A percentile compares a stretch with the other conserved stretches of the same genome.
Evolutionary conservation across 495 filamentous ascomycete genomes (phyloP).

Genomic region (Xylaria scruposa): DNA sequence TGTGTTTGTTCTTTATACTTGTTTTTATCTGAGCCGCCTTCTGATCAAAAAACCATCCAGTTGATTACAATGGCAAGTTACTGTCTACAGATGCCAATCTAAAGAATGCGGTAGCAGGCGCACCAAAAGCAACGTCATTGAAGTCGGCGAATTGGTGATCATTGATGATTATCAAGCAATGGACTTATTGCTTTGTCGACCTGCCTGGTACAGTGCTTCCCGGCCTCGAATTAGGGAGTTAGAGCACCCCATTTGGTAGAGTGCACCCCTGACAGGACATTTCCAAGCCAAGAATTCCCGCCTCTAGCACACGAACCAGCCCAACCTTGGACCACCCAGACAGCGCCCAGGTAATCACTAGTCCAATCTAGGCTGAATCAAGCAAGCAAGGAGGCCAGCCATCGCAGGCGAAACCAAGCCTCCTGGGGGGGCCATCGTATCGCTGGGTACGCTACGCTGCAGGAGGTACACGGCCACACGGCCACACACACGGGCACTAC

Average conservation of each 20-base stretch:
- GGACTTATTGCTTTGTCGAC: slow-evolving; percentile 8
- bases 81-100: background rate
- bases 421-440: slow-evolving; percentile 1
- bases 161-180: slow-evolving; percentile 27
- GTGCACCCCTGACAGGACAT: slow-evolving; percentile 6
- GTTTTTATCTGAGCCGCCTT: background rate
- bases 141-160: slow-evolving; percentile 9
- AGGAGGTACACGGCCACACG: background rate
- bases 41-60: background rate
- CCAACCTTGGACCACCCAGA: background rate
- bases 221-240: background rate
- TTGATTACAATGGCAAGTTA: background rate
- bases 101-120: background rate
- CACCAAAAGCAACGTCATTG: background rate
- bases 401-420: background rate
- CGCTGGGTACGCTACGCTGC: slow-evolving; percentile 1
- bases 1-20: background rate
- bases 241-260: background rate
- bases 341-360: background rate
- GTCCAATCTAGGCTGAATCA: background rate
- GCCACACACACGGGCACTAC: background rate
- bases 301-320: slow-evolving; percentile 6
- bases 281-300: slow-evolving; percentile 16
- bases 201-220: slow-evolving; percentile 3
- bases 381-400: background rate